phyloP scores from a whole-genome alignment of 352 stramenopile species.

The Phytopythium montanum region DNA sequence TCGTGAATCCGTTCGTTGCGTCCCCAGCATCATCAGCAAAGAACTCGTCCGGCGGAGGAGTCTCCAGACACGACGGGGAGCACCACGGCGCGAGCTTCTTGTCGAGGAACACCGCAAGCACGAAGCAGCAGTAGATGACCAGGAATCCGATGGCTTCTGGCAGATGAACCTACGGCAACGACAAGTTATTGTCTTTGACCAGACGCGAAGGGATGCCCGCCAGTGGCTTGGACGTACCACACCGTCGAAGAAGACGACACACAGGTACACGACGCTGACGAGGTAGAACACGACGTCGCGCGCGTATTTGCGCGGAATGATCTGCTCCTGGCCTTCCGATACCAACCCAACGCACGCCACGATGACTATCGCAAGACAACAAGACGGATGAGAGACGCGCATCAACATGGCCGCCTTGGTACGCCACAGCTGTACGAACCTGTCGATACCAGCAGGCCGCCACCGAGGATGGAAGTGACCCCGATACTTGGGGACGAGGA shows the following conservation, averaged over 20 bases:
- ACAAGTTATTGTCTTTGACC: not conserved
- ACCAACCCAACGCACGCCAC: slow-evolving; percentile 65
- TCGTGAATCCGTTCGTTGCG: slow-evolving; percentile 13
- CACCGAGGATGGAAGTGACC: slow-evolving; percentile 64
- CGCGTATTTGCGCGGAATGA: slow-evolving; percentile 72
- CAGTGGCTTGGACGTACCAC: slow-evolving; percentile 14
- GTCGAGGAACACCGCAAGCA: slow-evolving; percentile 59
- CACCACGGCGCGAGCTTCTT: slow-evolving; percentile 28
- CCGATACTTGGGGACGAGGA: slow-evolving; percentile 62
- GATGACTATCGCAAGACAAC: slow-evolving; percentile 33
- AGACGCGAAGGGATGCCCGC: not conserved
- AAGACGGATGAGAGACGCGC: not conserved
- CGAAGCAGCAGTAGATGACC: slow-evolving; percentile 65
- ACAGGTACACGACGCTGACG: slow-evolving; percentile 60
- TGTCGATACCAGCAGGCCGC: slow-evolving; percentile 69
- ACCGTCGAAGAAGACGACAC: slow-evolving; percentile 69
- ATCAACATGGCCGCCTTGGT: not conserved
- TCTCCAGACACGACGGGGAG: slow-evolving; percentile 17
- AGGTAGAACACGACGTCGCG: slow-evolving; percentile 79
- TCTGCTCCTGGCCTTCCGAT: slow-evolving; percentile 63
- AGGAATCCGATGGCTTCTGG: slow-evolving; percentile 67
- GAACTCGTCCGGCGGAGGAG: slow-evolving; percentile 10
- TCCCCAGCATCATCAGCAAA: slow-evolving; percentile 15
- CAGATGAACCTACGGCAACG: slow-evolving; percentile 37
- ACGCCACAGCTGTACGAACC: slow-evolving; percentile 15